These are phyloP conservation scores for Ciborinia camelliae DNA, from an alignment of 2,329 filamentous ascomycete genomes.

Conservation along the genomic window DNA sequence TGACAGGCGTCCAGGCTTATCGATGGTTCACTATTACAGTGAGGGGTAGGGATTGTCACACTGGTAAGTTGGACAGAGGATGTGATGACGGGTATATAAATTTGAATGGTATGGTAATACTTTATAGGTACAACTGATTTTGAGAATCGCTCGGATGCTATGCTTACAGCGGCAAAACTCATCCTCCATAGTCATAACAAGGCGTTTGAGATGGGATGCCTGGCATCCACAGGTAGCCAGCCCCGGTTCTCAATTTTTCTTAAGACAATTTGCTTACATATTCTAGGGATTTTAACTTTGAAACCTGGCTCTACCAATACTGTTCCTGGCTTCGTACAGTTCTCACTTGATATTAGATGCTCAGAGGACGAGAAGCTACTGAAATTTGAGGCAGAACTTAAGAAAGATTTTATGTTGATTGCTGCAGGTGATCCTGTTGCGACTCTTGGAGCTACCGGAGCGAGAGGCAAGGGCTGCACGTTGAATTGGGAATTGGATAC, in stretches of 20 bases:
- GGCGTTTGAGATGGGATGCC: conserved; percentile 55
- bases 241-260: too few relatives aligned
- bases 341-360: conserved; percentile 65
- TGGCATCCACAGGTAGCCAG: conserved; percentile 51
- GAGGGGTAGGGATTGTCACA: conserved; percentile 66
- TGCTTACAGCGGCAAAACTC: conserved; percentile 64
- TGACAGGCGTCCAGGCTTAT: conserved; percentile 71
- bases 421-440: conserved; percentile 54
- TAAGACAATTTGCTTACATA: not conserved
- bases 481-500: conserved; percentile 61
- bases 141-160: conserved; percentile 61
- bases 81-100: not conserved
- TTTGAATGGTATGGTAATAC: not conserved
- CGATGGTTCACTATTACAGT: conserved; percentile 69
- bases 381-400: conserved; percentile 54
- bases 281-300: conserved; percentile 59
- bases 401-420: conserved; percentile 56
- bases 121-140: conserved; percentile 61
- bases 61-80: conserved; percentile 40
- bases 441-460: conserved; percentile 43
- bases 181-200: conserved; percentile 63
- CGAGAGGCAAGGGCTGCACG: conserved; percentile 48
- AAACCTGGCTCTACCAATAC: conserved; percentile 71
- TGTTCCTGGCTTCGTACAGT: conserved; percentile 63
- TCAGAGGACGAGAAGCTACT: conserved; percentile 54